Base-by-base conservation (phyloP, 1,284 basidiomycete species). In the Leccinum solheimii region DNA sequence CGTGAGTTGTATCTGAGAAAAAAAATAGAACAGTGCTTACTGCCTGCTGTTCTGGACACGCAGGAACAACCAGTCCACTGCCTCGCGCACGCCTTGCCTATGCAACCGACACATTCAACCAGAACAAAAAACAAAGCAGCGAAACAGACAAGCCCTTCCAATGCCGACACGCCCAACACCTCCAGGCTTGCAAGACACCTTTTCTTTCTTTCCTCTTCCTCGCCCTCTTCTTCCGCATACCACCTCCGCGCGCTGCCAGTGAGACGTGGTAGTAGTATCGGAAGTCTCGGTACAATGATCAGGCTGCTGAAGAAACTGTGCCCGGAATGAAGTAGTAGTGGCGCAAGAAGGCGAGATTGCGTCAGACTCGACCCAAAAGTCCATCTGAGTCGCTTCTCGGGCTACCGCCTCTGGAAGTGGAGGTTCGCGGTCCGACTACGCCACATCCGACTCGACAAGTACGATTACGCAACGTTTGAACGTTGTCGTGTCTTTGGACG, bases 21-120 rank as follows among this genome's bases (percentile, higher is more conserved):
- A 5, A 52, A 23, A 27, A 32, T 2, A 1, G n/a, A 49, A 30
- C 26, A 0, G 5, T 2, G 52, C 72, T 57, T 43, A 85, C 79
- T 83, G 80, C 62, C 91, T 80, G 67, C 92, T 93, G 68, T 94
- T 95, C 77, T 96, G 94, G 2, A 97, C 94, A 0, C 94, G 83
- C 59, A 96, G 87, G 74, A 97, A 97, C 23, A 97, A 74, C 95
- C 95, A 97, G 70, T 97, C 92, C 6, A 97, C 90, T 0, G 93
- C 94, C 57, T 91, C 91, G 61, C 91, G 85, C 3, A 97, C 90
- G 0, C 95, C 95, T 36, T 92, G 93, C 40, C 95, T 97, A 68
- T 32, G 55, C 10, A 57, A 48, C 26, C 34, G 27, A 59, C 51
- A 16, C 5, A n/a, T 16, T 27, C 56, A 45, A 55, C 23, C 56